Conservation (phyloP, 345 rosid species). For the Nephelium lappaceum region DNA sequence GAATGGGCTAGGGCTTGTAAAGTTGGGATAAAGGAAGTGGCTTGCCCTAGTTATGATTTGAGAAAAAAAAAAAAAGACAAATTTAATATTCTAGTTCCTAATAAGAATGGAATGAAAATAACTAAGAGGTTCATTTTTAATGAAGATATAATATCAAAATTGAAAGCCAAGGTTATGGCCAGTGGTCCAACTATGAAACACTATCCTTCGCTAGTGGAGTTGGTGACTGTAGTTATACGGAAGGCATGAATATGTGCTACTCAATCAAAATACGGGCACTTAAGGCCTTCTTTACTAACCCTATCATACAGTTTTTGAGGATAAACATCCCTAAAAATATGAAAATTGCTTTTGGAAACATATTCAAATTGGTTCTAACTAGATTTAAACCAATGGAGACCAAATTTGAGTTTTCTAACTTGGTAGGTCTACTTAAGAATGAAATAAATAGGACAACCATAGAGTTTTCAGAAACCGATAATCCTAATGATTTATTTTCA, state of each 20-base stretch:
- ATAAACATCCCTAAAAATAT: constrained; percentile 8
- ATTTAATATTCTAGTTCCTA: not conserved
- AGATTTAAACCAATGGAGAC: constrained; percentile 1
- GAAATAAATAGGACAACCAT: constrained; percentile 17
- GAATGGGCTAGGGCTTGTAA: no score
- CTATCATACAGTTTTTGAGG: no score
- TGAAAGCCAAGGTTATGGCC: not conserved
- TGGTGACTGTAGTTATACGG: constrained; percentile 26
- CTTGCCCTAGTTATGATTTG: constrained; percentile 26
- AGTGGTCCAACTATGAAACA: not conserved
- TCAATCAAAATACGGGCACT: constrained; percentile 4
- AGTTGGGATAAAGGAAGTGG: constrained; percentile 21
- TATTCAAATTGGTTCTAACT: not conserved
- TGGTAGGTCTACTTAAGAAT: constrained; percentile 13
- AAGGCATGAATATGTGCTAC: constrained; percentile 20
- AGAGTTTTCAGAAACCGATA: not conserved
- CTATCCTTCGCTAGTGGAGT: constrained; percentile 26
- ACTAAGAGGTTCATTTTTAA: constrained; percentile 25
- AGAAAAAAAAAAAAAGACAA: not conserved
- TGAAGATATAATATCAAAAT: no score
- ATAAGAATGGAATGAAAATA: not conserved
- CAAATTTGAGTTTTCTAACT: constrained; percentile 15
- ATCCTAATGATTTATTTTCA: constrained; percentile 3
- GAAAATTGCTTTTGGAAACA: constrained; percentile 9
- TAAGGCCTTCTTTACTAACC: no score